Percentiles rank a stretch among this genome's conserved stretches.
Evolutionary conservation across 2,329 filamentous ascomycete genomes (phyloP).

Genomic region (Trichoderma atrobrunneum): DNA sequence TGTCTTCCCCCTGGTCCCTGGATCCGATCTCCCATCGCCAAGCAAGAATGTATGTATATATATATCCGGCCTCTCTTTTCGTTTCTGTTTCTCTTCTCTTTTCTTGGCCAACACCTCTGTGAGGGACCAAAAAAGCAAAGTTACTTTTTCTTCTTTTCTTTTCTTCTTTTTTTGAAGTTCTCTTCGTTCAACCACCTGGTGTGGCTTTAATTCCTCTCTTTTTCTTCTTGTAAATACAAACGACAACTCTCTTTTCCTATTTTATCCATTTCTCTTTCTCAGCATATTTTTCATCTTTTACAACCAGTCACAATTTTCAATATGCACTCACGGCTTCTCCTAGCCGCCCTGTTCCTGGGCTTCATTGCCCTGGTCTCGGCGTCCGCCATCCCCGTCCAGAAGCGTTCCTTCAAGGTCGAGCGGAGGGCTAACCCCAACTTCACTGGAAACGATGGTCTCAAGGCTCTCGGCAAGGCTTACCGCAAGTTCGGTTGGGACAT

Average conservation of each 20-base stretch:
- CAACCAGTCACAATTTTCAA: background rate
- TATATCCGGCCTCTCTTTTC: slow-evolving; percentile 8
- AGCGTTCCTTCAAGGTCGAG: slow-evolving; percentile 61
- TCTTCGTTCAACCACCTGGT: slow-evolving; percentile 16
- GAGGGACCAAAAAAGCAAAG: slow-evolving; percentile 14
- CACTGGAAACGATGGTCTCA: slow-evolving; percentile 53
- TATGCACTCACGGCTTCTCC: slow-evolving; percentile 22
- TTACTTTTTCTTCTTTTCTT: slow-evolving; percentile 4
- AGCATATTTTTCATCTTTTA: background rate
- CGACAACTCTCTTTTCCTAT: background rate
- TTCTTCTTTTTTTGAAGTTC: background rate
- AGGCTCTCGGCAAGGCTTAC: slow-evolving; percentile 63
- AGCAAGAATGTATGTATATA: background rate
- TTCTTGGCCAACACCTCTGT: slow-evolving; percentile 11
- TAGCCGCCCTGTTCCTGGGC: slow-evolving; percentile 40
- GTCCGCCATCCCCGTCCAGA: slow-evolving; percentile 40
- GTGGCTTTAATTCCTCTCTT: slow-evolving; percentile 12
- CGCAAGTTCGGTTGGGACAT: slow-evolving; percentile 62
- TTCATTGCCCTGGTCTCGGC: slow-evolving; percentile 49
- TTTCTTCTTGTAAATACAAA: background rate
- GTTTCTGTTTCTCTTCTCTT: slow-evolving; percentile 7
- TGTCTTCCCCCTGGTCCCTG: background rate
- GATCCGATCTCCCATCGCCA: background rate
- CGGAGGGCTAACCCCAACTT: slow-evolving; percentile 56
- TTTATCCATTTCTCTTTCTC: background rate